Evolutionary conservation across 345 rosid genomes (phyloP), one percentile per base, ranked within the genome.

Genomic region (Lepidium aucheri): DNA sequence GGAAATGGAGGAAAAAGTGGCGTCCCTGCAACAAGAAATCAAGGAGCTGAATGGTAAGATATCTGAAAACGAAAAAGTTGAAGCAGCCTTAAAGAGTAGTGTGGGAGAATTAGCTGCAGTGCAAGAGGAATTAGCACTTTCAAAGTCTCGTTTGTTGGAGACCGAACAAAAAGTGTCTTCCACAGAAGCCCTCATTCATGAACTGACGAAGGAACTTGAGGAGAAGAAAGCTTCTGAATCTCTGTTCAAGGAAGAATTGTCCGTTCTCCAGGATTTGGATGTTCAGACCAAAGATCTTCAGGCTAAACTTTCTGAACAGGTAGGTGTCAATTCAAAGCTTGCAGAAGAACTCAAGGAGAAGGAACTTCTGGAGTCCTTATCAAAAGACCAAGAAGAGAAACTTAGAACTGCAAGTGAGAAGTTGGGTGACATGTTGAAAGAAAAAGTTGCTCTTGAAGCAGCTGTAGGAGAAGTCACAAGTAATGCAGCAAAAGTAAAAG

Each of bases 61-160:
- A 62, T 76, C 84, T 26, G 97, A 86, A 74, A 88, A 79, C 30
- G 77, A 79, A 66, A 86, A 85, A 61, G 78, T 85, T 53, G 90
- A 90, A 79, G 85, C 78, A 40, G 89, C 92, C 36, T 86, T 94
- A 49, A 77, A 77, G 74, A 80, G 73, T 66, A 83, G 83, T n/a
- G 71, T 67, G 11, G 76, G 67, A 43, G 93, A 86, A 47, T 86
- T 91, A 69, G 77, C 86, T 60, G 71, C 85, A 11, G 72, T 77
- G 72, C 89, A 83, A 56, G 91, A 89, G 74, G 96, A 82, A 76
- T 74, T 89, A 67, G 57, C 78, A 16, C 70, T 73, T 42, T 81
- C 96, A 18, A 89, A 82, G 66, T 83, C 86, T 28, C 86, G 82
- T 70, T 55, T 78, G 24, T 38, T 67, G 69, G 88, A 85, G 46